Evolutionary conservation across 208 protist genomes (phyloP).

Genomic region (Porcisia deanei): DNA sequence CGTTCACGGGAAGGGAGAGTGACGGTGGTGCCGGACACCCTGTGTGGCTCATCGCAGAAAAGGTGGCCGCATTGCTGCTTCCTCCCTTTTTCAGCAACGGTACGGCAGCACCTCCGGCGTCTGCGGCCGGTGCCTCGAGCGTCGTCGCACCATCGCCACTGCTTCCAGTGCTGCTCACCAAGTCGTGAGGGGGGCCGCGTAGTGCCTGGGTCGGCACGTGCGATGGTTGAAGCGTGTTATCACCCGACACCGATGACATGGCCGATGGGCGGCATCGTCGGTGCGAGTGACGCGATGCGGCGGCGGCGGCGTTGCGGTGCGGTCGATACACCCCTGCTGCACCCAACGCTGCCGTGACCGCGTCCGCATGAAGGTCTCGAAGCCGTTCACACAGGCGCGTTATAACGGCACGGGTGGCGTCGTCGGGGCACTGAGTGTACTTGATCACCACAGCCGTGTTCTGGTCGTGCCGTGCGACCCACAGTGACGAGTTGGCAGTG

Average conservation of each 20-base stretch:
- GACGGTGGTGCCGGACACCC: constrained; percentile 3
- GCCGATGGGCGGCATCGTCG: neutral
- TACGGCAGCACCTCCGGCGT: neutral
- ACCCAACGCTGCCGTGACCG: neutral
- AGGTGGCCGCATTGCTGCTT: neutral
- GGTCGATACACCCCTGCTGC: neutral
- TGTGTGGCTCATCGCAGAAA: neutral
- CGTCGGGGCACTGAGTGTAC: constrained; percentile 53
- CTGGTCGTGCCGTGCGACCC: constrained; percentile 26
- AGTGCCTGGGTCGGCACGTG: neutral
- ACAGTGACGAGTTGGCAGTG: constrained; percentile 24
- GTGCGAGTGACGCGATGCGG: neutral
- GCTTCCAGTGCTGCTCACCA: neutral
- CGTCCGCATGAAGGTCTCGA: constrained; percentile 41
- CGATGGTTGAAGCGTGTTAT: neutral
- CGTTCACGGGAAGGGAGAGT: neutral
- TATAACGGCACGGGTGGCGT: constrained; percentile 52
- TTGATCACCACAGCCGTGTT: constrained; percentile 35
- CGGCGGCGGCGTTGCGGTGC: neutral
- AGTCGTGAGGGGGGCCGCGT: neutral
- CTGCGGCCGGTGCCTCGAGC: neutral
- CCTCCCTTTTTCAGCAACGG: neutral
- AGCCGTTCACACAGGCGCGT: constrained; percentile 64
- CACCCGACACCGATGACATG: neutral
- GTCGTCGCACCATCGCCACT: neutral